Evolutionary conservation across 495 filamentous ascomycete species (phyloP).

Genomic region (Xylaria telfairii): DNA sequence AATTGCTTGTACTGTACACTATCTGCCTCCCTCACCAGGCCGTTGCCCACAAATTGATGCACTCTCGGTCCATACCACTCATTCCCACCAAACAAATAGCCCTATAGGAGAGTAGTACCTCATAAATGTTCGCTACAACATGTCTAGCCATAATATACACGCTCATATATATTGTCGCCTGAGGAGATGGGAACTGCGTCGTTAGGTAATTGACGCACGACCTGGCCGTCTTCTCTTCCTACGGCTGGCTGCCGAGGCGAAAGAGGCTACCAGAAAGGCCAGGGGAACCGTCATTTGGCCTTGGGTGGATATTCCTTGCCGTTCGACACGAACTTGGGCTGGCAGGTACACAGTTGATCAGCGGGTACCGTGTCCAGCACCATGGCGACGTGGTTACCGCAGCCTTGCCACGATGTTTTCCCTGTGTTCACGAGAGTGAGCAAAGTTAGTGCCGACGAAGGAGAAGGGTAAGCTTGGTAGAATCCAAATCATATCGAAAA

Average conservation of each 20-base stretch:
- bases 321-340: slow-evolving; percentile 63
- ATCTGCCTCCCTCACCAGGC: not conserved
- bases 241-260: not conserved
- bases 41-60: not conserved
- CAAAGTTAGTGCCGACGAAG: not conserved
- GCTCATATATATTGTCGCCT: not conserved
- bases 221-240: not conserved
- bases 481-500: not conserved
- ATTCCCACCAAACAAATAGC: not conserved
- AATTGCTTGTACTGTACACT: not conserved
- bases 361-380: slow-evolving; percentile 69
- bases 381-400: slow-evolving; percentile 68
- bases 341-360: slow-evolving; percentile 67
- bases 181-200: not conserved
- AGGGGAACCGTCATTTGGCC: slow-evolving; percentile 40
- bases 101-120: not conserved
- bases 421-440: slow-evolving; percentile 38
- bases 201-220: not conserved
- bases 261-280: slow-evolving; percentile 19
- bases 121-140: not conserved
- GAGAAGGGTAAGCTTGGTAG: not conserved
- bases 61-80: not conserved
- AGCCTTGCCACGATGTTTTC: slow-evolving; percentile 74
- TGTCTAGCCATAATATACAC: not conserved
- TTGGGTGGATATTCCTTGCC: slow-evolving; percentile 68